Evolutionary conservation across 1,139 yeast species (phyloP).

Genomic region (Kazachstania sp.): DNA sequence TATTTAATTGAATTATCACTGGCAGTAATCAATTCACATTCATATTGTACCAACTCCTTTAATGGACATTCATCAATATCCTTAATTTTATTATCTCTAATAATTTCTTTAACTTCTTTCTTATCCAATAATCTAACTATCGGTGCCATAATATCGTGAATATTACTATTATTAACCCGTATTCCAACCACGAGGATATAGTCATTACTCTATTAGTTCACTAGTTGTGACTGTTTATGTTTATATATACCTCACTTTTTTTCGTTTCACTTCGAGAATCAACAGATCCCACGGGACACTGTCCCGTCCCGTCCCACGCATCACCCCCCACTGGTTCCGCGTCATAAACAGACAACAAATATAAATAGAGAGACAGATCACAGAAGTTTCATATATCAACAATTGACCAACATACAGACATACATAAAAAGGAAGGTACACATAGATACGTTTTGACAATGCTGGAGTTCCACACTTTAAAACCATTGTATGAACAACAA

Average conservation of each 20-base stretch:
- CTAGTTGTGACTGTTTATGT: no score
- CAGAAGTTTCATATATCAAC: no score
- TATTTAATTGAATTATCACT: neutral
- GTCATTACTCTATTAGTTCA: no score
- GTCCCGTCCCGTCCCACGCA: no score
- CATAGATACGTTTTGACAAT: neutral
- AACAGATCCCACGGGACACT: no score
- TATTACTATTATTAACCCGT: neutral
- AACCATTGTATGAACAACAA: slow-evolving; percentile 6
- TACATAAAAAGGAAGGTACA: neutral
- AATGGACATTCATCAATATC: slow-evolving; percentile 4
- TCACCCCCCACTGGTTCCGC: no score
- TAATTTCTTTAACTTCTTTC: neutral
- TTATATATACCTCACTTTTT: no score
- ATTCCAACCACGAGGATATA: neutral
- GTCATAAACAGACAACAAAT: no score
- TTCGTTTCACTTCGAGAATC: no score
- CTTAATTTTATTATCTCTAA: neutral
- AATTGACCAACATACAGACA: neutral
- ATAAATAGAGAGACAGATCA: no score
- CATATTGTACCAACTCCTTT: slow-evolving; percentile 9
- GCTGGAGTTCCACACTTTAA: neutral
- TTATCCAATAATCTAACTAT: slow-evolving; percentile 6
- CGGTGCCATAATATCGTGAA: slow-evolving; percentile 11
- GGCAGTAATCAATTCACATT: slow-evolving; percentile 6